Conservation (phyloP, 1,284 basidiomycete genomes). For the Pseudozyma flocculosa region DNA sequence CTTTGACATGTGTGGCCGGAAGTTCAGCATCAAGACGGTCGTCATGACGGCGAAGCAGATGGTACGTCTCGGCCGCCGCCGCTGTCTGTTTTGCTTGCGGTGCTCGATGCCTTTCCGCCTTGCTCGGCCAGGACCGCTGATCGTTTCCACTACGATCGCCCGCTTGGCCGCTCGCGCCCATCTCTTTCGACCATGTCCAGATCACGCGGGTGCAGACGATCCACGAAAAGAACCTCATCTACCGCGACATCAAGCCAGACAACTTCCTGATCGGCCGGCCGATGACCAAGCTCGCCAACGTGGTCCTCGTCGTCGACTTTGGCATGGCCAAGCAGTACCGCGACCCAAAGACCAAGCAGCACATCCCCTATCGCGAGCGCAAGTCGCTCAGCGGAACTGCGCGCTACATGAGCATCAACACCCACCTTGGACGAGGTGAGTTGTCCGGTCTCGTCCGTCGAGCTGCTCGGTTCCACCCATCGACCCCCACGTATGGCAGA, state of each 20-base stretch:
- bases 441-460: not conserved
- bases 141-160: too few relatives aligned
- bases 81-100: not conserved
- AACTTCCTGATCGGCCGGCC: constrained; percentile 92
- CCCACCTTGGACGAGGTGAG: constrained; percentile 83
- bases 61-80: constrained; percentile 63
- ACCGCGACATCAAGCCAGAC: constrained; percentile 96
- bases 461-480: not conserved
- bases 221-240: constrained; percentile 95
- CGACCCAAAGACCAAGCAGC: constrained; percentile 93
- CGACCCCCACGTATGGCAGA: too few relatives aligned
- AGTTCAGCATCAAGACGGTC: constrained; percentile 91
- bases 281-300: constrained; percentile 79
- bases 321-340: constrained; percentile 98
- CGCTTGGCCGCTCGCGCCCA: too few relatives aligned
- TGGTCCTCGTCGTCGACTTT: constrained; percentile 86
- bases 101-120: too few relatives aligned
- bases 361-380: constrained; percentile 92
- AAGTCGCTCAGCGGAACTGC: constrained; percentile 87
- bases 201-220: constrained; percentile 78
- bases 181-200: too few relatives aligned
- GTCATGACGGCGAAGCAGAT: constrained; percentile 96
- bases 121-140: too few relatives aligned
- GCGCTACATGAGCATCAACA: constrained; percentile 96
- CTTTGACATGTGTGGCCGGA: constrained; percentile 93